Base-by-base conservation (phyloP, 225 moss, liverwort and hornwort species). In the Asterella californica region DNA sequence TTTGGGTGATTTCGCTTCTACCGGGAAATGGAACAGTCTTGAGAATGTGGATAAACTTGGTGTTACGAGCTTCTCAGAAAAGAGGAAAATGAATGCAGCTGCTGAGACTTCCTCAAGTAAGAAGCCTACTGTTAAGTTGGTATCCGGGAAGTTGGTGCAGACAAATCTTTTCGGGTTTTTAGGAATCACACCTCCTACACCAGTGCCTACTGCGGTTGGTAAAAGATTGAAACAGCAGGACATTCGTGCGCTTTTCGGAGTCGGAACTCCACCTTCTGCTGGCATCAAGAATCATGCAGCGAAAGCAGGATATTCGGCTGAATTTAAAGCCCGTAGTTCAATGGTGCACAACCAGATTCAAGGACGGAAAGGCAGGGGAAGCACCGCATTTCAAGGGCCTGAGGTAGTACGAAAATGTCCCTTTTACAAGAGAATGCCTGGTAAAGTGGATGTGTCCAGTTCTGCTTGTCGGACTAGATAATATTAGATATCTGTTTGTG, bases 371-470 rank as follows among this genome's bases (percentile, higher is more conserved):
- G 78, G 55, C 62, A 84, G 90, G 86, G 84, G 67, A 76, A 78
- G 29, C 81, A 81, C 69, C 67, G 84, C 75, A 79, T 81, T 63
- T 61, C 67, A 34, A 54, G 69, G 61, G 73, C 83, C 80, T 60
- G 78, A 78, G 63, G 78, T 78, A 65, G 47, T 63, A 65, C 80
- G 92, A 79, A 89, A 83, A 57, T 96, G 96, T 79, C 96, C 96
- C 9, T 96, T 96, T 80, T 96, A 96, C 86, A 96, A 96, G 90
- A 92, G 89, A 87, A 90, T 96, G 79, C 96, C 96, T 65, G 88
- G 88, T 89, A 84, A 78, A 24, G 61, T 6, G 73, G 19, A 29
- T 52, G 66, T 65, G 14, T 78, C 78, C 78, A 36, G 24, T 76
- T 76, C 37, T 14, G 75, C 57, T 38, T 17, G 37, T 37, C 46